Conservation (phyloP, 1,284 basidiomycete species). For the Afroboletus lepidellus region DNA sequence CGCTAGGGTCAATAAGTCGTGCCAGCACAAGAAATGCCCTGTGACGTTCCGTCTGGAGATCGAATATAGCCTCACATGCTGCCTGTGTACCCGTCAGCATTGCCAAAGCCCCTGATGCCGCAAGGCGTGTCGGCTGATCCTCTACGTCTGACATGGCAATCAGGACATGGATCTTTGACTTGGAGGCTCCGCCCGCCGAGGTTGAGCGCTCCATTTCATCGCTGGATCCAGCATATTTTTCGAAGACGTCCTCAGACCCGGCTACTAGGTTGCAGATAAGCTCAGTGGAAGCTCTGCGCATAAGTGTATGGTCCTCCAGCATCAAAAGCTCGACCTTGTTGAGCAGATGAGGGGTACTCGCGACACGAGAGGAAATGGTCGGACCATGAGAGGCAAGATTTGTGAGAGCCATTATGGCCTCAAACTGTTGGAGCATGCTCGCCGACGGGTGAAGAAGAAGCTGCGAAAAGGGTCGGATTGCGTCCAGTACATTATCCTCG, state of each 20-base stretch:
- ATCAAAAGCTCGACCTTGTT: conserved; percentile 77
- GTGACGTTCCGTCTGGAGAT: conserved; percentile 60
- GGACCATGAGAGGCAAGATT: conserved; percentile 85
- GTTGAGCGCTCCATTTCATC: conserved; percentile 47
- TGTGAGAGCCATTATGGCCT: conserved; percentile 92
- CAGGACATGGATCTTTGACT: conserved; percentile 77
- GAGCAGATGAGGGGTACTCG: conserved; percentile 58
- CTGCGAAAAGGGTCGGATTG: conserved; percentile 72
- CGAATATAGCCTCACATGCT: conserved; percentile 62
- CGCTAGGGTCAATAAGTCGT: conserved; percentile 60
- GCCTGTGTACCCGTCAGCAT: conserved; percentile 64
- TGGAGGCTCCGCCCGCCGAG: conserved; percentile 32
- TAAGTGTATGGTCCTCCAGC: conserved; percentile 78
- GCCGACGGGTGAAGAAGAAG: conserved; percentile 70
- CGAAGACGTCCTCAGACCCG: conserved; percentile 73
- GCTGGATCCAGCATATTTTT: conserved; percentile 58
- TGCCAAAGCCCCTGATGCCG: conserved; percentile 85
- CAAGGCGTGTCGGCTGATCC: conserved; percentile 78
- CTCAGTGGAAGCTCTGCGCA: conserved; percentile 87
- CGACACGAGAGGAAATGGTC: conserved; percentile 64
- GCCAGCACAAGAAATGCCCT: conserved; percentile 61
- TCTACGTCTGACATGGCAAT: conserved; percentile 82
- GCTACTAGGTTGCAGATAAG: conserved; percentile 91
- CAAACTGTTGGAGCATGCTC: conserved; percentile 82
- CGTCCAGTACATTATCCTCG: conserved; percentile 73